Conservation (phyloP, 805 yeast species). For the Myxozyma neglecta region DNA sequence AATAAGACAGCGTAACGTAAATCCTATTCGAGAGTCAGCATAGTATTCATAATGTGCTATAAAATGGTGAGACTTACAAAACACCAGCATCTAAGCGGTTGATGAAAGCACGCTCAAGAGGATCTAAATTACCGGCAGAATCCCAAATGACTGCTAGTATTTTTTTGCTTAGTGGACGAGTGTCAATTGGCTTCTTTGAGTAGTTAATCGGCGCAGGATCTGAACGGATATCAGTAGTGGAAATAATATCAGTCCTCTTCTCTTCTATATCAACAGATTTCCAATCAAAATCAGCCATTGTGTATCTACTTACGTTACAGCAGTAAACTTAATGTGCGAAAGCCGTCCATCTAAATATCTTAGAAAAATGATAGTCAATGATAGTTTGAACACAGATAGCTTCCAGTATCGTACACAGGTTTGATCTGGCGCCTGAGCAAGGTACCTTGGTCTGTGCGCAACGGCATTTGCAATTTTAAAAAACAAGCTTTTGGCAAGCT, state of each 20-base stretch:
- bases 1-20: constrained; percentile 60
- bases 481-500: too few relatives aligned
- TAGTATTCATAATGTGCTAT: too few relatives aligned
- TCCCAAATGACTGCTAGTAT: neutral
- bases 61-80: neutral
- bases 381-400: too few relatives aligned
- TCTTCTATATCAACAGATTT: constrained; percentile 4
- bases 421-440: too few relatives aligned
- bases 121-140: neutral
- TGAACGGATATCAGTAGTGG: neutral
- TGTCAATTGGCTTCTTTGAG: neutral
- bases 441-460: too few relatives aligned
- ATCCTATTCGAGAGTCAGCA: neutral
- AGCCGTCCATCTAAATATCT: too few relatives aligned
- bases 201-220: neutral
- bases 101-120: constrained; percentile 2
- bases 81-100: constrained; percentile 7
- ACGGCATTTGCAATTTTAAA: too few relatives aligned
- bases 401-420: too few relatives aligned
- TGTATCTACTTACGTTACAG: neutral
- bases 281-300: neutral
- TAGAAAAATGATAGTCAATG: too few relatives aligned
- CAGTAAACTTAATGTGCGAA: neutral
- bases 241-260: neutral
- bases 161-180: neutral